Evolutionary conservation across 164 flowering plant species (phyloP), one percentile per base, ranked within the genome.

Genomic region (Hamamelis virginiana): DNA sequence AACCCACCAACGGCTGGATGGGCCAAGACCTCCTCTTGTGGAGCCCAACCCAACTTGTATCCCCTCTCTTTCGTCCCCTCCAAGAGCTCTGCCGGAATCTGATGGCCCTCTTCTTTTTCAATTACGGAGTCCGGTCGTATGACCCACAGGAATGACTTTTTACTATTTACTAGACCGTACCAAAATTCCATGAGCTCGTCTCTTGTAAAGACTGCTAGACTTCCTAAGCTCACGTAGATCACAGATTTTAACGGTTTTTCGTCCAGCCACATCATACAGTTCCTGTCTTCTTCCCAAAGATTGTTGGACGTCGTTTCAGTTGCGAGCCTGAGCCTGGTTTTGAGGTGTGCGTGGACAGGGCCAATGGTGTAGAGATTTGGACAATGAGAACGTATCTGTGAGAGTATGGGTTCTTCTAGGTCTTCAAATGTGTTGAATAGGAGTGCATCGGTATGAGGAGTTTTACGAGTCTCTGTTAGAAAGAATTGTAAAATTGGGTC

Each of bases 311-410:
- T 33, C 2, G 41, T 33, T 33, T 33, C 41, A 2, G 41, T 6
- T 33, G 41, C 41, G 41, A 33, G 41, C 41, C 38, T 45, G 1
- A 18, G 18, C 41, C 41, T 33, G 41, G 41, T 33, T 33, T 33
- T 33, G 41, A 33, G 41, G 41, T 33, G 41, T 6, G 41, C 41
- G 53, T 15, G 16, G 53, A 50, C 53, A 15, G 53, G 5, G 3
- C 90, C 90, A 8, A 86, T 59, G 6, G 82, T 48, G 76, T 78
- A 50, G 6, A 16, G 5, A 13, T 50, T 50, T 16, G 53, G 53
- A 50, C 53, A 50, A n/a, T 50, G 53, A 50, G n/a, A 15, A n/a
- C 53, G 53, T 18, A 50, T 50, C 6, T 50, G 53, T 13, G 53
- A 16, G n/a, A 71, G 33, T 13, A 56, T 14, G 1, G 69, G 60